These are phyloP conservation scores for Daldinia caldariorum DNA, from an alignment of 495 filamentous ascomycete species.

Conservation along the genomic window DNA sequence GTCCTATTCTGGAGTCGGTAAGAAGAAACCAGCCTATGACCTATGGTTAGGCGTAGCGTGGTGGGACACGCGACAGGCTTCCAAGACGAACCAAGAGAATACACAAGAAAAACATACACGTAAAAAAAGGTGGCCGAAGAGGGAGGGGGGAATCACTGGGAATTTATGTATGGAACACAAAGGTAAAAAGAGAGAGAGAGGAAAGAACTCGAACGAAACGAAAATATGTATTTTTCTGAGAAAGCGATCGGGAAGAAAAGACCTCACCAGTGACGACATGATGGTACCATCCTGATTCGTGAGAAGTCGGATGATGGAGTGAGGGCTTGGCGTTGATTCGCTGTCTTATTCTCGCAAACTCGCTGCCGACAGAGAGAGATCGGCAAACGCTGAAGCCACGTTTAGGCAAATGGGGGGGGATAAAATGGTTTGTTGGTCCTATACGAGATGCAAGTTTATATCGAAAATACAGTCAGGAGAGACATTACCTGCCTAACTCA, in stretches of 20 bases:
- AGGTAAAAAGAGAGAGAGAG: conserved; percentile 5
- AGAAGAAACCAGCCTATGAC: conserved; percentile 2
- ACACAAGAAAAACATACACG: not conserved
- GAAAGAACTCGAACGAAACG: conserved; percentile 14
- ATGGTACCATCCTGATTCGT: conserved; percentile 39
- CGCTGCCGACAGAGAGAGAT: conserved; percentile 37
- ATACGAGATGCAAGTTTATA: conserved; percentile 19
- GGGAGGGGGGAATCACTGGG: conserved; percentile 17
- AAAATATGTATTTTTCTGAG: not conserved
- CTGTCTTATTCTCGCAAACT: conserved; percentile 30
- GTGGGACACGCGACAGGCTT: conserved; percentile 21
- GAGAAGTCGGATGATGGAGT: conserved; percentile 33
- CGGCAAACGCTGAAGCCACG: conserved; percentile 36
- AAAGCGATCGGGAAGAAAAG: conserved; percentile 13
- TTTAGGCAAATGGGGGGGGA: conserved; percentile 38
- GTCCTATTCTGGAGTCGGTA: conserved; percentile 22
- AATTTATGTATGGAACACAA: conserved; percentile 11
- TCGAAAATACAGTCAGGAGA: conserved; percentile 15
- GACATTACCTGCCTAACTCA: conserved; percentile 13
- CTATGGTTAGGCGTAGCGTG: not conserved
- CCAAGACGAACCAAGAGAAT: conserved; percentile 38
- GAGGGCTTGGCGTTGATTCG: conserved; percentile 39
- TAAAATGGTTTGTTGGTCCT: conserved; percentile 19
- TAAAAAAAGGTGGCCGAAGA: conserved; percentile 20
- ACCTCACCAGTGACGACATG: conserved; percentile 40